These are phyloP conservation scores for Aspergillus fischeri DNA, from an alignment of 2,329 filamentous ascomycete genomes.

Conservation along the genomic window DNA sequence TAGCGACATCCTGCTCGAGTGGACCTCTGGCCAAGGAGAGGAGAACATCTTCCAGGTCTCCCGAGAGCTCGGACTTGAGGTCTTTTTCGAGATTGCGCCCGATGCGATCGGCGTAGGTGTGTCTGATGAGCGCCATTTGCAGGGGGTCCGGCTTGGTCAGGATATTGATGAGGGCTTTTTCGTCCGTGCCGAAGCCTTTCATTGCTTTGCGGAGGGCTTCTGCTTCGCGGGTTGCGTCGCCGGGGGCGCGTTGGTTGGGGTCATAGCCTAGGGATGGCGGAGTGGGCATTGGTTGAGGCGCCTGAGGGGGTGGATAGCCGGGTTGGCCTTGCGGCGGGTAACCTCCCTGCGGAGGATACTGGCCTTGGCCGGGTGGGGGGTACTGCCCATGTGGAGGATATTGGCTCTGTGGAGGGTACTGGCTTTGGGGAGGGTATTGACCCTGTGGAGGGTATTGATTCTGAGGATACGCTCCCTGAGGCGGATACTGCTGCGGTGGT, in stretches of 20 bases:
- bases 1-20: conserved; percentile 65
- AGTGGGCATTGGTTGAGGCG: conserved; percentile 37
- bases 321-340: not conserved
- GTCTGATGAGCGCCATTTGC: conserved; percentile 62
- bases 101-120: conserved; percentile 60
- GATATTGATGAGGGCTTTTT: conserved; percentile 60
- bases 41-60: conserved; percentile 67
- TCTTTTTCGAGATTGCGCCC: conserved; percentile 66
- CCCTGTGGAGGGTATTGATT: not conserved
- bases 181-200: conserved; percentile 55
- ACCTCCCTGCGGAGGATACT: not conserved
- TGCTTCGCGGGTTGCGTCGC: conserved; percentile 56
- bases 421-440: not conserved
- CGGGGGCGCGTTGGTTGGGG: conserved; percentile 57
- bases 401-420: conserved; percentile 4
- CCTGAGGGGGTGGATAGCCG: not conserved
- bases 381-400: conserved; percentile 1
- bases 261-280: conserved; percentile 68
- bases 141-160: conserved; percentile 68
- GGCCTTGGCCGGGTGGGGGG: conserved; percentile 4
- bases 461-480: not conserved
- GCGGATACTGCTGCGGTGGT: not conserved
- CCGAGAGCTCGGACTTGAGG: conserved; percentile 66
- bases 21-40: conserved; percentile 69
- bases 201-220: conserved; percentile 69